A percentile compares a stretch with the other conserved stretches of the same genome.
These are phyloP conservation scores for Barnettozyma siamensis DNA, from an alignment of 805 yeast genomes.

Conservation along the genomic window DNA sequence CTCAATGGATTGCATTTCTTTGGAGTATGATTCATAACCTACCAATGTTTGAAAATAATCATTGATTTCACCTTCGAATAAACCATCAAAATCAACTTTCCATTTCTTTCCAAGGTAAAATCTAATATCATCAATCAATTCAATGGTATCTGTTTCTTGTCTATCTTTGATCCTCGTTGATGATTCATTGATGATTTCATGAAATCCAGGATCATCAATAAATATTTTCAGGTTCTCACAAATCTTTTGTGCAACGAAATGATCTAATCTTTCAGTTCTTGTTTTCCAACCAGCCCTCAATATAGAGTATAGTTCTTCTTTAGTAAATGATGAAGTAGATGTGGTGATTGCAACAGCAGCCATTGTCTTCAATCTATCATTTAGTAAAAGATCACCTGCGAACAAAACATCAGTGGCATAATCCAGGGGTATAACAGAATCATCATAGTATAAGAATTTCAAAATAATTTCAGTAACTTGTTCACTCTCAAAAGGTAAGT, in stretches of 20 bases:
- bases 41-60: conserved; percentile 19
- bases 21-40: conserved; percentile 17
- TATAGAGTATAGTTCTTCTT: conserved; percentile 46
- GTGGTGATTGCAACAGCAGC: conserved; percentile 44
- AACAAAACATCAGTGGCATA: conserved; percentile 50
- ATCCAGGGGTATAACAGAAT: conserved; percentile 42
- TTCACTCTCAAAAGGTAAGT: conserved; percentile 25
- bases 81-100: conserved; percentile 26
- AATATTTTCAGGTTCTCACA: conserved; percentile 43
- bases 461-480: conserved; percentile 46
- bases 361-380: conserved; percentile 60
- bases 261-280: conserved; percentile 58
- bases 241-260: conserved; percentile 50
- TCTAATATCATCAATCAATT: conserved; percentile 70
- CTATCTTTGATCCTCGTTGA: conserved; percentile 53
- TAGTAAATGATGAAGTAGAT: conserved; percentile 21
- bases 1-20: conserved; percentile 37
- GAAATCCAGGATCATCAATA: conserved; percentile 33
- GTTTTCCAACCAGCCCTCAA: conserved; percentile 65
- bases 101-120: conserved; percentile 41
- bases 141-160: conserved; percentile 76
- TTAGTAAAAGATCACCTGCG: conserved; percentile 50
- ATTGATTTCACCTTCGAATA: conserved; percentile 25
- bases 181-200: conserved; percentile 36
- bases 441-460: conserved; percentile 55